A percentile compares a stretch with the other conserved stretches of the same genome.
phyloP scores from a whole-genome alignment of 2,329 filamentous ascomycete genomes.

The Colletotrichum gloeosporioides region DNA sequence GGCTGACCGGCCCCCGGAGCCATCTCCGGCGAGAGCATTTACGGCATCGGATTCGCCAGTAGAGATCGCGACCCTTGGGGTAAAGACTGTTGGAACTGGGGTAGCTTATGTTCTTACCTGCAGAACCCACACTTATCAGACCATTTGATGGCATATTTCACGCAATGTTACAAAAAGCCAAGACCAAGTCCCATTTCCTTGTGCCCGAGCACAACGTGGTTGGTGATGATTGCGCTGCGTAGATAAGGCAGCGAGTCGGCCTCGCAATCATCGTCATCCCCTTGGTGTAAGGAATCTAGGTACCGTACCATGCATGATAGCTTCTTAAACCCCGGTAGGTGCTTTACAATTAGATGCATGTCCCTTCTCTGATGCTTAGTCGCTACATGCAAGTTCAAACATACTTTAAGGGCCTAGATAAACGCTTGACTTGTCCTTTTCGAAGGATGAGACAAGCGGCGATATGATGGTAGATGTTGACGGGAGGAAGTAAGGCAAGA shows the following conservation, averaged over 20 bases:
- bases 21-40: not conserved
- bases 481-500: too few relatives aligned
- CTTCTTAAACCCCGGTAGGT: too few relatives aligned
- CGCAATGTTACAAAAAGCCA: not conserved
- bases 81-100: not conserved
- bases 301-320: too few relatives aligned
- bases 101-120: not conserved
- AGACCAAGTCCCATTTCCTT: not conserved
- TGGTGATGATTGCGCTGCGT: not conserved
- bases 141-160: not conserved
- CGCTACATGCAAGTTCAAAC: too few relatives aligned
- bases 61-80: not conserved
- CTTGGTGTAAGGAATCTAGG: not conserved
- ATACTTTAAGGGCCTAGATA: too few relatives aligned
- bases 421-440: not conserved
- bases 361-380: too few relatives aligned
- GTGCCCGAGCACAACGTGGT: not conserved
- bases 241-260: not conserved
- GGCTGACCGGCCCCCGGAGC: not conserved
- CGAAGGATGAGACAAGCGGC: not conserved
- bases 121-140: not conserved
- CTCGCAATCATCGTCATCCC: constrained; percentile 28
- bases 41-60: not conserved
- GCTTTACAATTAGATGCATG: too few relatives aligned
- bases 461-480: not conserved